Base-by-base conservation (phyloP, 202 grass and related monocot genomes). In the Panicum hallii region DNA sequence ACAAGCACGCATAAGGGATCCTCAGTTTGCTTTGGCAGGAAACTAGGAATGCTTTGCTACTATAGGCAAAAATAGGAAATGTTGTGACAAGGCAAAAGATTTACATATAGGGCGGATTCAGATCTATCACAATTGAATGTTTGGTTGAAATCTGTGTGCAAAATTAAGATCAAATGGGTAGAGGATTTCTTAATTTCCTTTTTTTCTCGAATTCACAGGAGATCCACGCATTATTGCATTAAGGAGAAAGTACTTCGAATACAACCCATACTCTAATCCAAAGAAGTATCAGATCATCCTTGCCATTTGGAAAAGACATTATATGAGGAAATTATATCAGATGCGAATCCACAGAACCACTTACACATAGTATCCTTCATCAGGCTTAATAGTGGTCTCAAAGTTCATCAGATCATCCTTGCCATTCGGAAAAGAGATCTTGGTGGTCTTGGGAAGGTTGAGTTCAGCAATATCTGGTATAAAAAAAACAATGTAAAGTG, bases 401-500 rank as follows among this genome's bases (percentile, higher is more conserved):
- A 93, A 90, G 52, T 93, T 89, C 91, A 93, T 93, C 86, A 93
- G 87, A 68, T 93, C 91, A 84, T 93, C 79, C 75, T 93, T 93
- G 47, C 91, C 91, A 74, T 93, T 90, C 7, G 86, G 88, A 60
- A 93, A 93, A 67, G 66, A 81, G 74, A 93, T 90, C 75, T 53
- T 70, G 12, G 83, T 93, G 79, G 82, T 93, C 62, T 84, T 93
- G 26, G 88, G 91, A 77, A 93, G 79, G 75, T 93, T 93, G 80
- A 93, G 88, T 46, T 93, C 88, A 68, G 82, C 88, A 30, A 93
- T 88, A 87, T 93, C 91, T 90, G 83, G 26, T 26, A 26, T 26
- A 26, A 26, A 34, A 66, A 85, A 40, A 73, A 67, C 41, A 65
- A 72, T 55, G 74, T 43, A 20, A 85, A 85, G 40, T 77, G 19